Evolutionary conservation across 2,329 filamentous ascomycete genomes (phyloP), one percentile per base, ranked within the genome.

Genomic region (Penicillium sp.): DNA sequence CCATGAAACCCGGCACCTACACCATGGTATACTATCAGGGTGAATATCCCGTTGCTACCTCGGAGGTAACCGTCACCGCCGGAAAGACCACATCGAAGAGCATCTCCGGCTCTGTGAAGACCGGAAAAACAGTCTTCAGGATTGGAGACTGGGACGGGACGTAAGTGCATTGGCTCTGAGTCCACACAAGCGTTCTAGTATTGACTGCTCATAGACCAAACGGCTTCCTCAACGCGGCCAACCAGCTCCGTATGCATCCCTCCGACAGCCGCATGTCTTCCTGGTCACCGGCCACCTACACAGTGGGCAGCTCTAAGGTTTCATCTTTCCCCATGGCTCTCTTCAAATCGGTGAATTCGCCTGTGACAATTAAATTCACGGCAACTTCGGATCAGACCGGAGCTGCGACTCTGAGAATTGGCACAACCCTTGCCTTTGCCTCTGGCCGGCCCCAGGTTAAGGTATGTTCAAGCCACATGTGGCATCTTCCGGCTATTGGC

Each of bases 221-320:
- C 7, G 85, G 84, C 16, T 87, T 89, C 77, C 80, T 81, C 61
- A 89, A 89, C 66, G 85, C 85, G 14, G 85, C 81, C 53, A 87
- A 87, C 65, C 82, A 87, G 67, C 78, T 85, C 14, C 80, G 84
- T 50, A 89, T 89, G 86, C 86, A 89, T 67, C 86, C 86, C 3
- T 84, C 82, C 4, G 86, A 88, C 71, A 74, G 72, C 38, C 82
- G 86, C 64, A 89, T 89, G 85, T 72, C 76, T 26, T 76, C 74
- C 54, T 89, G 86, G 86, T 79, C 76, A 0, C 79, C 84, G 0
- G 64, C 79, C 13, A 87, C 84, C 1, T 87, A 85, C 72, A 86
- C 82, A 2, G 81, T 86, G 11, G 85, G 84, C 39, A 79, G 78
- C 22, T 83, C 80, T 24, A 68, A 74, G 6, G 66, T 79, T 1